Conservation (phyloP, 345 rosid genomes). For the Aquilaria yunnanensis region DNA sequence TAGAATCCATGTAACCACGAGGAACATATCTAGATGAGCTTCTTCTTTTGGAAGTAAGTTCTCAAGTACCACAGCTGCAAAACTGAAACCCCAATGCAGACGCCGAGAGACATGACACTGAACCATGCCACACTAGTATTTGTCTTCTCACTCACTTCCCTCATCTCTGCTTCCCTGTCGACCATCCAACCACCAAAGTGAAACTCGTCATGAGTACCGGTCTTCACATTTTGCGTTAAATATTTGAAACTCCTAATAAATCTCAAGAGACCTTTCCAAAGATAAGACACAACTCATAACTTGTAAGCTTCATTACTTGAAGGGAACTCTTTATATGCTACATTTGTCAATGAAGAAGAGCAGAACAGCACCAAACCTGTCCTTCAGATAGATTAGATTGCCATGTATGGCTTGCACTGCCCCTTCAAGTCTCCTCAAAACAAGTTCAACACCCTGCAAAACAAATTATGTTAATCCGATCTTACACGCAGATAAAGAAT, state of each 20-base stretch:
- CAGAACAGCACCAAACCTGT: slow-evolving; percentile 31
- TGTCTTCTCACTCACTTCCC: slow-evolving; percentile 64
- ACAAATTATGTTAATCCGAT: slow-evolving; percentile 2
- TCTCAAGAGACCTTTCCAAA: not conserved
- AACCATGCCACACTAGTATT: slow-evolving; percentile 75
- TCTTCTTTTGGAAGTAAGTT: slow-evolving; percentile 63
- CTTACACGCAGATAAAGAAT: not conserved
- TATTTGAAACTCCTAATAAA: not conserved
- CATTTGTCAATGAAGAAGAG: not conserved
- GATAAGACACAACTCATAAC: not conserved
- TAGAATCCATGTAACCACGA: no score
- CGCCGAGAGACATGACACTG: slow-evolving; percentile 67
- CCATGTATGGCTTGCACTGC: slow-evolving; percentile 55
- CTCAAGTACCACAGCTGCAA: slow-evolving; percentile 60
- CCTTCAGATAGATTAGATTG: slow-evolving; percentile 49
- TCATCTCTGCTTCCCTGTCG: slow-evolving; percentile 70
- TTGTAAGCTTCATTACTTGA: not conserved
- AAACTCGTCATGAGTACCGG: not conserved
- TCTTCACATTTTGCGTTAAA: not conserved
- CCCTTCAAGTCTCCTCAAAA: slow-evolving; percentile 69
- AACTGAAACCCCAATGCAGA: slow-evolving; percentile 48
- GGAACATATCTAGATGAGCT: slow-evolving; percentile 43
- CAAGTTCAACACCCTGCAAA: slow-evolving; percentile 83
- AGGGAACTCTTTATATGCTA: no score
- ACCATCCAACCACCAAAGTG: not conserved